phyloP scores from a whole-genome alignment of 2,329 filamentous ascomycete species.

The Pezicula rhizophila region DNA sequence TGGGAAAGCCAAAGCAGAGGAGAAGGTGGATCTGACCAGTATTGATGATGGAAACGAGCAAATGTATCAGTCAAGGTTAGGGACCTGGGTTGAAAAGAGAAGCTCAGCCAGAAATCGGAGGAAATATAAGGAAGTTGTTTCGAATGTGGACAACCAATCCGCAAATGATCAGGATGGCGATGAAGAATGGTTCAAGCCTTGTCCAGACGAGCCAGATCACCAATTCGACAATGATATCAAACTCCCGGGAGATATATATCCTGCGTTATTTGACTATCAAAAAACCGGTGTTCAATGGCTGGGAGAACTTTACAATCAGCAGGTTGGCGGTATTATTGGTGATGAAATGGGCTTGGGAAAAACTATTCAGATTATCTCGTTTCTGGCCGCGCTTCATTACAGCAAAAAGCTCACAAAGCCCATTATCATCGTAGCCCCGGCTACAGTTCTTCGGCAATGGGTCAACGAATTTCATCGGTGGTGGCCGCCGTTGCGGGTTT shows the following conservation, averaged over 20 bases:
- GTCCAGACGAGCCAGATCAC: slow-evolving; percentile 75
- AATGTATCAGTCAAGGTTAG: slow-evolving; percentile 69
- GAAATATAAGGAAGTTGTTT: slow-evolving; percentile 29
- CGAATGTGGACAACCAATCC: slow-evolving; percentile 36
- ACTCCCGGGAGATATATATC: slow-evolving; percentile 87
- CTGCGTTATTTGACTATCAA: slow-evolving; percentile 91
- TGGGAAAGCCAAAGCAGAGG: slow-evolving; percentile 20
- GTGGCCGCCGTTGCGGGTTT: slow-evolving; percentile 98
- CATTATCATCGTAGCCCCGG: slow-evolving; percentile 86
- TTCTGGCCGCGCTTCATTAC: slow-evolving; percentile 81
- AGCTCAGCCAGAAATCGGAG: slow-evolving; percentile 47
- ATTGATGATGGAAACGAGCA: slow-evolving; percentile 87
- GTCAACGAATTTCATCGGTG: slow-evolving; percentile 97
- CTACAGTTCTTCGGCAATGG: slow-evolving; percentile 95
- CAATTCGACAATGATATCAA: slow-evolving; percentile 66
- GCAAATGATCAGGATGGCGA: slow-evolving; percentile 32
- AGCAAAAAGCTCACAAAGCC: slow-evolving; percentile 80
- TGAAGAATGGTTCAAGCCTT: slow-evolving; percentile 78
- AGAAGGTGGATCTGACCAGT: slow-evolving; percentile 26
- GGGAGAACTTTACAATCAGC: slow-evolving; percentile 82
- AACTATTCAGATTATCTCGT: slow-evolving; percentile 66
- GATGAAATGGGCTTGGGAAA: slow-evolving; percentile 99
- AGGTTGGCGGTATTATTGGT: slow-evolving; percentile 88
- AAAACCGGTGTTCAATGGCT: slow-evolving; percentile 97
- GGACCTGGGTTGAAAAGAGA: slow-evolving; percentile 65